A percentile compares a stretch with the other conserved stretches of the same genome.
These are phyloP conservation scores for rapeseed (Brassica napus) DNA, from an alignment of 345 rosid genomes.

Conservation along the genomic window DNA sequence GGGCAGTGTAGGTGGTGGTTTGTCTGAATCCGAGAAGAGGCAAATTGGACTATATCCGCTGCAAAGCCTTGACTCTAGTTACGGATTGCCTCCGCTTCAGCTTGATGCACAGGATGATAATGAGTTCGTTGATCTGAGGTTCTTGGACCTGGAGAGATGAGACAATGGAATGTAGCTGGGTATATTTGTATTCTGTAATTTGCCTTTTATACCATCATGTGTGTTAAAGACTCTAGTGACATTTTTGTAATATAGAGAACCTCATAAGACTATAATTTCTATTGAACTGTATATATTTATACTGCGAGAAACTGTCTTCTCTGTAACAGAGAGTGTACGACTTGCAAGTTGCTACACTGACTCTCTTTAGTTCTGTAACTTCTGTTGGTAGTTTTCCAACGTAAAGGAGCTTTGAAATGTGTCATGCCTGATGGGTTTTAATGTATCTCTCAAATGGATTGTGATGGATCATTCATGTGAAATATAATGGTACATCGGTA, in stretches of 20 bases:
- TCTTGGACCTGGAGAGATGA: background rate
- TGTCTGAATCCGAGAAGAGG: background rate
- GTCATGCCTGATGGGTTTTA: too few species aligned
- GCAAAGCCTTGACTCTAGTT: background rate
- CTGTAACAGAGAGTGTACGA: too few species aligned
- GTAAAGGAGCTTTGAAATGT: too few species aligned
- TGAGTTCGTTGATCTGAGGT: background rate
- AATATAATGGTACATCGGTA: too few species aligned
- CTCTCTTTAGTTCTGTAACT: too few species aligned
- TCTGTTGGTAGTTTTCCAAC: too few species aligned
- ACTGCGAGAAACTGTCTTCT: too few species aligned
- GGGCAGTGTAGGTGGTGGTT: background rate
- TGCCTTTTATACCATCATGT: background rate
- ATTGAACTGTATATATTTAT: too few species aligned
- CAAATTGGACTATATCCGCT: background rate
- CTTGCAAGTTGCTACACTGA: too few species aligned
- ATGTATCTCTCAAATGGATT: too few species aligned
- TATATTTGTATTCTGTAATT: background rate
- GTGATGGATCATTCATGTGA: too few species aligned
- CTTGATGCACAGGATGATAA: background rate
- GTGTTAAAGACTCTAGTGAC: background rate
- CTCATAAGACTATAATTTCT: background rate
- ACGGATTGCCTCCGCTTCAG: background rate
- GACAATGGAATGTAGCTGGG: background rate
- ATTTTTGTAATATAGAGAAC: background rate